Conservation (phyloP, 2,329 filamentous ascomycete genomes). For the Diaporthe citri region DNA sequence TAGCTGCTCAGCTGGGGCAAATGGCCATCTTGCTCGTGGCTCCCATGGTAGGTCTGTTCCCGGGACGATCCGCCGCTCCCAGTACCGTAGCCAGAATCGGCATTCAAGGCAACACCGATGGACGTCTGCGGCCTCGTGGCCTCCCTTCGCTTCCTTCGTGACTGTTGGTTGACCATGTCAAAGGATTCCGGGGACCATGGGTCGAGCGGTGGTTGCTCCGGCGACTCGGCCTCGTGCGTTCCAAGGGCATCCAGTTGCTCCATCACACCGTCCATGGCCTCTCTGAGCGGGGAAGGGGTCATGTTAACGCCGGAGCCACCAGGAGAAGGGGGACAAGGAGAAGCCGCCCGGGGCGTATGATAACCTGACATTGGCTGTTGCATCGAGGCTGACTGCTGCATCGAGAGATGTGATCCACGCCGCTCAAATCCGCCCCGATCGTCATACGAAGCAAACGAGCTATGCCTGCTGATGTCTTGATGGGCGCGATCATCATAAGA, state of each 20-base stretch:
- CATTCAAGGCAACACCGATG: slow-evolving; percentile 71
- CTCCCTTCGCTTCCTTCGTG: slow-evolving; percentile 49
- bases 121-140: slow-evolving; percentile 76
- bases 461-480: slow-evolving; percentile 48
- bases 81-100: slow-evolving; percentile 73
- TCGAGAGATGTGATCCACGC: slow-evolving; percentile 46
- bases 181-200: slow-evolving; percentile 96
- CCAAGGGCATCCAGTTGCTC: slow-evolving; percentile 92
- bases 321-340: slow-evolving; percentile 77
- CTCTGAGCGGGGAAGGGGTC: slow-evolving; percentile 91
- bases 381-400: slow-evolving; percentile 54
- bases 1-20: slow-evolving; percentile 85
- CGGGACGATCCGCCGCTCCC: slow-evolving; percentile 67
- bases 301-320: slow-evolving; percentile 67
- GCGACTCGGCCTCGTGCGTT: slow-evolving; percentile 66
- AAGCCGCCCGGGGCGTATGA: slow-evolving; percentile 69
- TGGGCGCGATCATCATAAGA: slow-evolving; percentile 39
- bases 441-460: slow-evolving; percentile 54
- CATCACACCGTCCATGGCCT: slow-evolving; percentile 99
- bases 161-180: slow-evolving; percentile 64
- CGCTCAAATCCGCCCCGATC: slow-evolving; percentile 42
- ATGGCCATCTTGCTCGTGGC: slow-evolving; percentile 60
- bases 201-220: slow-evolving; percentile 65
- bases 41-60: slow-evolving; percentile 56
- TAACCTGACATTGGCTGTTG: slow-evolving; percentile 57